Evolutionary conservation across 228 moss, liverwort and hornwort genomes (phyloP), one percentile per base, ranked within the genome.

Genomic region (Sphagnum magellanicum): DNA sequence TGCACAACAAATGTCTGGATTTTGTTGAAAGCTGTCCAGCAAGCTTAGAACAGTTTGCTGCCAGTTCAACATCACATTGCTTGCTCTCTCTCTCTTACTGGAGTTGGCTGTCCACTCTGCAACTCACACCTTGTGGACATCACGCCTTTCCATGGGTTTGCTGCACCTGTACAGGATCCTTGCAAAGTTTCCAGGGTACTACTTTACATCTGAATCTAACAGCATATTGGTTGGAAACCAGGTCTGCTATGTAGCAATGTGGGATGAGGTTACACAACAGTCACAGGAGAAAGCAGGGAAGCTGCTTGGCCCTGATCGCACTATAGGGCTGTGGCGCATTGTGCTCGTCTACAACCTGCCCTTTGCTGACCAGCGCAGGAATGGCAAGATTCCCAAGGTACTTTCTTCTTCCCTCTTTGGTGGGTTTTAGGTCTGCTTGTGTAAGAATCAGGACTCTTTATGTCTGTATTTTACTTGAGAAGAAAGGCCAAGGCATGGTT

Each of bases 311-410:
- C 62, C 65, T 51, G 71, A 77, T 68, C 83, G 81, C 65, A 90
- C 52, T 75, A 81, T 93, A 63, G 98, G 98, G 53, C 69, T 87
- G 4, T 98, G 97, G 97, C 91, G 87, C 52, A 73, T 93, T 70
- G 90, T 98, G 65, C 64, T 98, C 13, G 97, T 98, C 51, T 79
- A 78, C 66, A 87, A 93, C 77, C 83, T 98, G 63, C 97, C 97
- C 6, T 93, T 93, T 63, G 63, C 87, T 68, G 97, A 98, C 71
- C 97, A 98, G 74, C 87, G 97, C 48, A 88, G 88, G 59, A 98
- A 98, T 77, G 97, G 97, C 49, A 98, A 98, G 71, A 90, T 98
- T 63, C 97, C 97, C 4, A 98, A 98, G 86, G 86, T 82, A 55
- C 3, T 32, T 32, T 32, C 32, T 32, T 32, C 32, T 32, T 32